Evolutionary conservation across 768 basidiomycete species (phyloP).

Genomic region (Lactarius sp.): DNA sequence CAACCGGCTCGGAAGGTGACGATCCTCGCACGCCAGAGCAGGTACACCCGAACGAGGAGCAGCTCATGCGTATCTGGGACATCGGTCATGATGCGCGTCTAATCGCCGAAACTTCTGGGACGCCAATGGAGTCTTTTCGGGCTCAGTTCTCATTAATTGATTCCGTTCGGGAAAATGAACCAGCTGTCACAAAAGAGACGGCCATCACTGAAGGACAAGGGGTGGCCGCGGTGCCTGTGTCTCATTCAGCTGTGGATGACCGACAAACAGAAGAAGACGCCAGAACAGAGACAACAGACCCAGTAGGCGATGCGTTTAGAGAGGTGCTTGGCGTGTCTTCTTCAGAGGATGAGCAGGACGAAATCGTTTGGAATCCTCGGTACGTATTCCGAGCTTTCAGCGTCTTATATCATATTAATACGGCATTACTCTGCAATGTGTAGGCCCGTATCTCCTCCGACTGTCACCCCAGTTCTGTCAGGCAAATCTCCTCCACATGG

Average conservation of each 20-base stretch:
- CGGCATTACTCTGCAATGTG: background rate
- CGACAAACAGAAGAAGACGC: slow-evolving; percentile 43
- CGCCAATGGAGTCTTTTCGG: slow-evolving; percentile 15
- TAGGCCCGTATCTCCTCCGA: slow-evolving; percentile 17
- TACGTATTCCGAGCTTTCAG: slow-evolving; percentile 28
- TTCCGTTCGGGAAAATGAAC: slow-evolving; percentile 12
- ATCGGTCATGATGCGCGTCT: slow-evolving; percentile 65
- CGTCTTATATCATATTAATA: background rate
- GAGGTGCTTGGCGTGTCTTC: slow-evolving; percentile 41
- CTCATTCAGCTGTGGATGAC: slow-evolving; percentile 27
- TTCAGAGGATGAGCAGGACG: slow-evolving; percentile 53
- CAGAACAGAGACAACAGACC: slow-evolving; percentile 70
- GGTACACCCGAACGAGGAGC: slow-evolving; percentile 91
- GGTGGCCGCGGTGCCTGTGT: background rate
- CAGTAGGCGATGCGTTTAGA: slow-evolving; percentile 63
- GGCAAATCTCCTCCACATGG: slow-evolving; percentile 11
- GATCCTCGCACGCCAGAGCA: slow-evolving; percentile 29
- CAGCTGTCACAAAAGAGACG: background rate
- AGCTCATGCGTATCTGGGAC: slow-evolving; percentile 90
- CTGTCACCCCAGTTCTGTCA: slow-evolving; percentile 13
- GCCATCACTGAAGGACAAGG: background rate
- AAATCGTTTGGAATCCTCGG: slow-evolving; percentile 76
- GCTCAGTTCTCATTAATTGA: slow-evolving; percentile 23
- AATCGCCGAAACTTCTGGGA: slow-evolving; percentile 34
- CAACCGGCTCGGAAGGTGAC: slow-evolving; percentile 1